These are phyloP conservation scores for Rhododendron vialii DNA, from an alignment of 148 eudicot species.

Conservation along the genomic window DNA sequence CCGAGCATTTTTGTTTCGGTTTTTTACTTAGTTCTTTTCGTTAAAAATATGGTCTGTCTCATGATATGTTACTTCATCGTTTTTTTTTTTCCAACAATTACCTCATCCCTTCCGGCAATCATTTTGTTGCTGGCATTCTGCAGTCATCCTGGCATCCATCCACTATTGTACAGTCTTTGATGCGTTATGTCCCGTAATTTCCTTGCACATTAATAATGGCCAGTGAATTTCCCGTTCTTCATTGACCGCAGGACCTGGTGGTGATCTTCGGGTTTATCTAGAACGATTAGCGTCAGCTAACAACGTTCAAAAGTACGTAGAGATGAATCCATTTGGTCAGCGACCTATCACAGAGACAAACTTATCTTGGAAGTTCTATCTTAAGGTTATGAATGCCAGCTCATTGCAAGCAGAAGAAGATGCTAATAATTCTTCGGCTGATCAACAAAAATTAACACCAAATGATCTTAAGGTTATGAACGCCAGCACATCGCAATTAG, in stretches of 20 bases:
- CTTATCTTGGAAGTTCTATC: slow-evolving; percentile 49
- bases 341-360: slow-evolving; percentile 43
- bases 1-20: neutral
- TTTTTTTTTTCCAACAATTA: neutral
- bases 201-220: neutral
- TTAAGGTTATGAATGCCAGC: slow-evolving; percentile 28
- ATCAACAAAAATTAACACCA: slow-evolving; percentile 16
- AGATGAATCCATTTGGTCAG: slow-evolving; percentile 71
- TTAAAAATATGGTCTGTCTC: neutral
- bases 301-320: slow-evolving; percentile 54
- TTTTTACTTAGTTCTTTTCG: neutral
- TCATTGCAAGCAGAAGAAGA: slow-evolving; percentile 8
- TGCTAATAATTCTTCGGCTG: neutral
- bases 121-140: neutral
- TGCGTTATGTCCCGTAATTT: neutral
- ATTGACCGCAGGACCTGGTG: slow-evolving; percentile 44
- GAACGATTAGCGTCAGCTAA: slow-evolving; percentile 50
- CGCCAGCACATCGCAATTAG: neutral
- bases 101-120: neutral
- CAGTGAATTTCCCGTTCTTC: neutral
- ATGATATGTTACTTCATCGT: neutral
- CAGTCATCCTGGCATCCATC: neutral
- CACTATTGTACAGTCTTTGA: neutral
- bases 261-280: slow-evolving; percentile 62
- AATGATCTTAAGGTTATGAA: slow-evolving; percentile 35